phyloP scores from a whole-genome alignment of 2,329 filamentous ascomycete species.

The Paecilomyces dactylethromorphus region DNA sequence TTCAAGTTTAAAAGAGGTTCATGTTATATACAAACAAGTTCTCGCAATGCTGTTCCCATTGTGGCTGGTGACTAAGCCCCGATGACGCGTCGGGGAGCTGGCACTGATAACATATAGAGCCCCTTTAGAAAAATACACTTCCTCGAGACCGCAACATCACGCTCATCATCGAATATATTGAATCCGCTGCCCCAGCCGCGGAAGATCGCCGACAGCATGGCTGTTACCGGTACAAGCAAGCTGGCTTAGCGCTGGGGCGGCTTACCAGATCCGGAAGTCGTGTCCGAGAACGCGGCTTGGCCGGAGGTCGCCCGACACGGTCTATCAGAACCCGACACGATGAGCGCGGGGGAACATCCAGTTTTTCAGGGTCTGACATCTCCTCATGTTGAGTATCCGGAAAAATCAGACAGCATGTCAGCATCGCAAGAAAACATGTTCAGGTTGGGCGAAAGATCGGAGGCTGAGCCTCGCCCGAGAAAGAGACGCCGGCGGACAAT shows the following conservation, averaged over 20 bases:
- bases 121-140: not conserved
- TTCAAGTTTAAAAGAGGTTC: not conserved
- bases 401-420: constrained; percentile 2
- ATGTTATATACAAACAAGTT: too few relatives aligned
- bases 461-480: constrained; percentile 21
- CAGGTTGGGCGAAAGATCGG: not conserved
- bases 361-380: not conserved
- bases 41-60: too few relatives aligned
- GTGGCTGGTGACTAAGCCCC: not conserved
- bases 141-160: too few relatives aligned
- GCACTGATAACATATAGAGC: not conserved
- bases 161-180: too few relatives aligned
- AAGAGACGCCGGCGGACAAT: constrained; percentile 34
- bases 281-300: not conserved
- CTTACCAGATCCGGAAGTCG: not conserved
- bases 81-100: not conserved
- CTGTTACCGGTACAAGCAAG: not conserved
- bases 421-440: constrained; percentile 3
- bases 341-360: not conserved
- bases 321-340: not conserved
- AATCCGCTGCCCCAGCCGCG: too few relatives aligned
- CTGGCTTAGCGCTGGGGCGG: not conserved
- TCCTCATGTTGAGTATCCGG: not conserved
- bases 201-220: not conserved
- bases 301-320: not conserved